Evolutionary conservation across 1,139 yeast genomes (phyloP).

Genomic region (Protomyces pachydermus): DNA sequence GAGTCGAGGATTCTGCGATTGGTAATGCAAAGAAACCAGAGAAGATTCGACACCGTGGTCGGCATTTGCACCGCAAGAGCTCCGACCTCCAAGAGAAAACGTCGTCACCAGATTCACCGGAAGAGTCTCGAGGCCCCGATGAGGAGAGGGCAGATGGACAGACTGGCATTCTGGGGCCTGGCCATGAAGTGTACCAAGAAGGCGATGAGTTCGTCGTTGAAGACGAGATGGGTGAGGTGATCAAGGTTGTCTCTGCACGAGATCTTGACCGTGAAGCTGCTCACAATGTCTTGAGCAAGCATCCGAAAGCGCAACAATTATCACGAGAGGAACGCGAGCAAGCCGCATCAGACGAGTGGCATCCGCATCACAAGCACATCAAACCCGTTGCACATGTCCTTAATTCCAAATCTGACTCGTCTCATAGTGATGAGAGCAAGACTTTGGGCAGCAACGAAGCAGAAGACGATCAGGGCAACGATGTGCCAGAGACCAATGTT

Average conservation of each 20-base stretch:
- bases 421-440: not conserved
- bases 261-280: slow-evolving; percentile 33
- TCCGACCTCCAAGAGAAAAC: slow-evolving; percentile 4
- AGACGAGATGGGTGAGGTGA: slow-evolving; percentile 84
- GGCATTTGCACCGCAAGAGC: slow-evolving; percentile 1
- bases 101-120: not conserved
- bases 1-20: slow-evolving; percentile 15
- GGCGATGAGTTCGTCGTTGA: slow-evolving; percentile 80
- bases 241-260: slow-evolving; percentile 59
- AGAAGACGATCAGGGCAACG: not conserved
- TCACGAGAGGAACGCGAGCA: slow-evolving; percentile 32
- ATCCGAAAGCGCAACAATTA: slow-evolving; percentile 2
- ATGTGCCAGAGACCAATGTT: slow-evolving; percentile 54
- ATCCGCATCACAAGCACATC: slow-evolving; percentile 5
- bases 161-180: slow-evolving; percentile 24
- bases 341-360: slow-evolving; percentile 29
- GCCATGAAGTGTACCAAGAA: slow-evolving; percentile 60
- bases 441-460: not conserved
- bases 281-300: slow-evolving; percentile 11
- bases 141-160: not conserved
- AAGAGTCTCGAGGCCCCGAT: not conserved
- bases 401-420: not conserved
- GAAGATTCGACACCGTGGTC: not conserved
- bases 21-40: slow-evolving; percentile 5
- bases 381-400: not conserved